Evolutionary conservation across 345 rosid genomes (phyloP).

Genomic region (Eucalyptus fibrosa): DNA sequence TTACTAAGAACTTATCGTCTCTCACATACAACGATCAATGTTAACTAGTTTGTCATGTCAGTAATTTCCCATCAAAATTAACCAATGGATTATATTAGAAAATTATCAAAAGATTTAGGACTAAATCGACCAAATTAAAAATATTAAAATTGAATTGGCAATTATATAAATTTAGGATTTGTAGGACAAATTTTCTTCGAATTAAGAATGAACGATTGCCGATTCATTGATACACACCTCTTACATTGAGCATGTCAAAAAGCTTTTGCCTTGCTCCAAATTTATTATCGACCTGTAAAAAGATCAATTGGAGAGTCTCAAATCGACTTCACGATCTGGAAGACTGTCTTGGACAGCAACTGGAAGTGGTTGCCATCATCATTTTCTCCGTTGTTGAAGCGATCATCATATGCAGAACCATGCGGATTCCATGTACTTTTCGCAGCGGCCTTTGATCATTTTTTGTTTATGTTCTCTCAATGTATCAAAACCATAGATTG

Average conservation of each 20-base stretch:
- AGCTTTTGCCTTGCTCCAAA: background rate
- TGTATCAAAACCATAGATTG: background rate
- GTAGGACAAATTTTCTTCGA: background rate
- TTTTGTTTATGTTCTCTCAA: background rate
- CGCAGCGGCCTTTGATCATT: background rate
- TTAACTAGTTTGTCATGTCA: too few relatives aligned
- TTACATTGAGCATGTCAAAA: background rate
- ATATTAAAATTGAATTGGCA: too few relatives aligned
- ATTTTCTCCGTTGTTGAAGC: background rate
- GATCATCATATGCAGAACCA: background rate
- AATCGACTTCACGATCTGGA: background rate
- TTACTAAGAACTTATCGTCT: too few relatives aligned
- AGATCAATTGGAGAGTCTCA: background rate
- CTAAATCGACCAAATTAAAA: too few relatives aligned
- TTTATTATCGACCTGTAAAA: background rate
- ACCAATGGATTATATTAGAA: rapidly evolving
- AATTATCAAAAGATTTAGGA: too few relatives aligned
- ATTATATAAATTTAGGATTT: background rate
- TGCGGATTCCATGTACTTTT: background rate
- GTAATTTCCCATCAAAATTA: too few relatives aligned
- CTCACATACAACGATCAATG: too few relatives aligned
- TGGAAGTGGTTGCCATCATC: background rate
- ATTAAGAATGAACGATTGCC: background rate
- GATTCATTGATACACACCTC: background rate
- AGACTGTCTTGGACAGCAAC: background rate